Conservation (phyloP, 2,329 filamentous ascomycete genomes). For the Pyricularia pennisetigena region DNA sequence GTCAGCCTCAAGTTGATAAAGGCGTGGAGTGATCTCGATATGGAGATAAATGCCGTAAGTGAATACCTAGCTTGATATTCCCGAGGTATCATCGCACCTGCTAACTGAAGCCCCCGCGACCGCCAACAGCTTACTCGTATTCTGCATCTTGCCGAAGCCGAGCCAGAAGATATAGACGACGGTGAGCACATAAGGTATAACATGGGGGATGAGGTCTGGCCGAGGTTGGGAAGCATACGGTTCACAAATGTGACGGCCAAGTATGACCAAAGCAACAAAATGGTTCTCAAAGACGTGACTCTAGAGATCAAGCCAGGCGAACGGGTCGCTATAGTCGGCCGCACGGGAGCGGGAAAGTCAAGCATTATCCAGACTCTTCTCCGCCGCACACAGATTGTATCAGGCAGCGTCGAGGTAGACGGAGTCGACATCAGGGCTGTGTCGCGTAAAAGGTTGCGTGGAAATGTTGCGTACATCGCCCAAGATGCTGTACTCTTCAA, state of each 20-base stretch:
- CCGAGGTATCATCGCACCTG: background rate
- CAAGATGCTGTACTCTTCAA: conserved; percentile 27
- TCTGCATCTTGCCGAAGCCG: background rate
- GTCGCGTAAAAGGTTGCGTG: conserved; percentile 22
- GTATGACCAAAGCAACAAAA: conserved; percentile 17
- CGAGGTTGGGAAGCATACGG: conserved; percentile 15
- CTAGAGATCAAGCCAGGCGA: conserved; percentile 37
- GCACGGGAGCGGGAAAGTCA: conserved; percentile 59
- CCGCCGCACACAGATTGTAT: conserved; percentile 22
- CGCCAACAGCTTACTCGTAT: background rate
- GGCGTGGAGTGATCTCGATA: conserved; percentile 44
- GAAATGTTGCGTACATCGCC: conserved; percentile 26
- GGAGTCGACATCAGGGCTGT: conserved; percentile 23
- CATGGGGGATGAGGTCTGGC: conserved; percentile 13
- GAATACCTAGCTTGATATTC: background rate
- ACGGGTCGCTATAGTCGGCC: conserved; percentile 56
- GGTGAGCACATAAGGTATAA: background rate
- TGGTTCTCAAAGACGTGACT: conserved; percentile 18
- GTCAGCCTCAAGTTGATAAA: conserved; percentile 42
- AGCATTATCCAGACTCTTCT: conserved; percentile 31
- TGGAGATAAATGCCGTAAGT: conserved; percentile 45
- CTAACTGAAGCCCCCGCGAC: background rate
- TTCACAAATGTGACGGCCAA: conserved; percentile 17
- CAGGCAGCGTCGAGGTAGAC: conserved; percentile 22
- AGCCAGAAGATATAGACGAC: conserved; percentile 3